A percentile compares a stretch with the other conserved stretches of the same genome.
These are phyloP conservation scores for Acer yangbiense DNA, from an alignment of 345 rosid species.

Conservation along the genomic window DNA sequence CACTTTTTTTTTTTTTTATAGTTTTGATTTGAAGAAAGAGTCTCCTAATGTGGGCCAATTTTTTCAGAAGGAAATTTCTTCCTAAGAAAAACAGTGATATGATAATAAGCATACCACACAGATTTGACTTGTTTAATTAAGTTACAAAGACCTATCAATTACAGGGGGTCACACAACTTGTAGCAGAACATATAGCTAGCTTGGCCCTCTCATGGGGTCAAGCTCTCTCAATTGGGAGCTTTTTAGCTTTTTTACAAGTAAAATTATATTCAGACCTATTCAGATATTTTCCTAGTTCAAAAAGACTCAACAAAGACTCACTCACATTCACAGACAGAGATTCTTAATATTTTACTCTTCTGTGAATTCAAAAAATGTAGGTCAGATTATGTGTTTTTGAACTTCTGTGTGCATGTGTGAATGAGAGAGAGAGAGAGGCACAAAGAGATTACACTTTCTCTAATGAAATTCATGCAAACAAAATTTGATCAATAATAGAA, in stretches of 20 bases:
- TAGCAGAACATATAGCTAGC: neutral
- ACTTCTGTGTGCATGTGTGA: neutral
- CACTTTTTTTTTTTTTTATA: slow-evolving; percentile 10
- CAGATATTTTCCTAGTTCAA: neutral
- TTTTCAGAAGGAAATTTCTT: slow-evolving; percentile 12
- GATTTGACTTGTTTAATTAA: neutral
- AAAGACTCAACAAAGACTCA: neutral
- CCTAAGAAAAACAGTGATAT: neutral
- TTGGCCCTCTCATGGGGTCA: neutral
- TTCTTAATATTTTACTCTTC: neutral
- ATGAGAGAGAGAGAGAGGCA: neutral
- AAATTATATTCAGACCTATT: neutral
- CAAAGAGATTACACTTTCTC: neutral
- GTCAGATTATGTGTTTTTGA: neutral
- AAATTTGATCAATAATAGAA: neutral
- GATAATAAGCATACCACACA: neutral
- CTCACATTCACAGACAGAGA: neutral
- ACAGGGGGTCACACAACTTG: neutral
- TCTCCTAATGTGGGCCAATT: slow-evolving; percentile 19
- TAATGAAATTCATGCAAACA: neutral
- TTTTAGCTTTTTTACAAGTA: too few relatives aligned
- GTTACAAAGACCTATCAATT: neutral
- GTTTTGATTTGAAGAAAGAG: neutral
- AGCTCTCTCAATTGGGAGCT: neutral
- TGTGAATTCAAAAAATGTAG: neutral